A percentile compares a stretch with the other conserved stretches of the same genome.
Conservation (phyloP, 176 grass and related monocot genomes). For the Saccharum spontaneum region DNA sequence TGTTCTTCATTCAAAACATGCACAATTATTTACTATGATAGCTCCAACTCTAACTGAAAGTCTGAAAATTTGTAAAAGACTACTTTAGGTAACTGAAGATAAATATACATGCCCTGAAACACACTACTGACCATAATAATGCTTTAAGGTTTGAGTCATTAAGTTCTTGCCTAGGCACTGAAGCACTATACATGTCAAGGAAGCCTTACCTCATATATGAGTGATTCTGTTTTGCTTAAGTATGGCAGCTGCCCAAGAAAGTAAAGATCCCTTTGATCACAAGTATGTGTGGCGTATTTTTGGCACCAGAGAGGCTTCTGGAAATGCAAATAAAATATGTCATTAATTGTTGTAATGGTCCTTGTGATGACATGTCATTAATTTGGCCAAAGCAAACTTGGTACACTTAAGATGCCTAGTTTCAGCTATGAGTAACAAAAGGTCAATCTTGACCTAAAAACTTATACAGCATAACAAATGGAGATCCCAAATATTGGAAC, state of each 20-base stretch:
- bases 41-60: not conserved
- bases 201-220: slow-evolving; percentile 79
- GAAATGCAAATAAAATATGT: slow-evolving; percentile 36
- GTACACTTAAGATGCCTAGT: slow-evolving; percentile 17
- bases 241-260: slow-evolving; percentile 91
- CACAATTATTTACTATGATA: slow-evolving; percentile 12
- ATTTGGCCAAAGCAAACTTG: slow-evolving; percentile 14
- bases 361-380: not conserved
- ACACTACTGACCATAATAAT: not conserved
- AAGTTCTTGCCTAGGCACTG: slow-evolving; percentile 22
- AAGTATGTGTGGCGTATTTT: slow-evolving; percentile 53
- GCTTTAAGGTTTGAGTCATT: slow-evolving; percentile 20
- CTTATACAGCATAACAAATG: slow-evolving; percentile 13
- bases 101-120: slow-evolving; percentile 6
- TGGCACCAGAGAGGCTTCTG: slow-evolving; percentile 93
- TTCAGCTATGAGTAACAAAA: slow-evolving; percentile 25
- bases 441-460: not conserved
- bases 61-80: not conserved
- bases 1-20: slow-evolving; percentile 1
- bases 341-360: slow-evolving; percentile 5
- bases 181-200: slow-evolving; percentile 27
- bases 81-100: slow-evolving; percentile 12
- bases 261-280: slow-evolving; percentile 80
- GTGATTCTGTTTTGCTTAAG: slow-evolving; percentile 60
- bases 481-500: slow-evolving; percentile 20